Conservation (phyloP, 352 stramenopile species). For the Globisporangium cylindrosporum region DNA sequence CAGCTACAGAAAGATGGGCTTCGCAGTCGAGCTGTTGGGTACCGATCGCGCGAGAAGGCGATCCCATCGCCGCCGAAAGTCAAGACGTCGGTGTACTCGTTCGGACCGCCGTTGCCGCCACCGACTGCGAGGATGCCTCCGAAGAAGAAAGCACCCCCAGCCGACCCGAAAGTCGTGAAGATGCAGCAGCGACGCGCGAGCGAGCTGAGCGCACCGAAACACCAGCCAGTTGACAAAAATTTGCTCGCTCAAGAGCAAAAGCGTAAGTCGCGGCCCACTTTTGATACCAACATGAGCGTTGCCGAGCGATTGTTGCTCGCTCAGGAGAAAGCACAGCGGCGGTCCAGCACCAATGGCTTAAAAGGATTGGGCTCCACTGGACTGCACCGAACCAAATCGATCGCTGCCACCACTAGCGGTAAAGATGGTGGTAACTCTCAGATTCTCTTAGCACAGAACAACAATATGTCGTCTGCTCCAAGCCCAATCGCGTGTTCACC, state of each 20-base stretch:
- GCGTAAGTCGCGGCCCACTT: constrained; percentile 56
- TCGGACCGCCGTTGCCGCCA: constrained; percentile 40
- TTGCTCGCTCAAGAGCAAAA: constrained; percentile 58
- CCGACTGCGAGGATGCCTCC: constrained; percentile 32
- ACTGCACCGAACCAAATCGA: constrained; percentile 11
- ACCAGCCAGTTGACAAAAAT: constrained; percentile 53
- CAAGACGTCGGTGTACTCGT: constrained; percentile 51
- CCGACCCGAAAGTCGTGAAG: constrained; percentile 36
- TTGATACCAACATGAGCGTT: constrained; percentile 66
- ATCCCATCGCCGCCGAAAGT: constrained; percentile 45
- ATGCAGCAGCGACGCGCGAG: constrained; percentile 54
- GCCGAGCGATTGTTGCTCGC: constrained; percentile 56
- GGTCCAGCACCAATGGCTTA: constrained; percentile 11
- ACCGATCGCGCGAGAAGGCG: constrained; percentile 59
- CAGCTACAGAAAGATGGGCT: constrained; percentile 71
- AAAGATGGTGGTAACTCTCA: not conserved
- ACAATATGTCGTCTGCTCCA: not conserved
- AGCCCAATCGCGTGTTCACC: constrained; percentile 1
- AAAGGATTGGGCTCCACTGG: not conserved
- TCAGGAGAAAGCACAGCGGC: constrained; percentile 41
- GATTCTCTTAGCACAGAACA: not conserved
- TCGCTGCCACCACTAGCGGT: not conserved
- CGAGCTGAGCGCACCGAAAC: constrained; percentile 63
- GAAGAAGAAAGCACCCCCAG: constrained; percentile 32
- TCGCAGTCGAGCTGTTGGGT: constrained; percentile 52